Base-by-base conservation (phyloP, 345 rosid species). In the Eucalyptus coolabah region DNA sequence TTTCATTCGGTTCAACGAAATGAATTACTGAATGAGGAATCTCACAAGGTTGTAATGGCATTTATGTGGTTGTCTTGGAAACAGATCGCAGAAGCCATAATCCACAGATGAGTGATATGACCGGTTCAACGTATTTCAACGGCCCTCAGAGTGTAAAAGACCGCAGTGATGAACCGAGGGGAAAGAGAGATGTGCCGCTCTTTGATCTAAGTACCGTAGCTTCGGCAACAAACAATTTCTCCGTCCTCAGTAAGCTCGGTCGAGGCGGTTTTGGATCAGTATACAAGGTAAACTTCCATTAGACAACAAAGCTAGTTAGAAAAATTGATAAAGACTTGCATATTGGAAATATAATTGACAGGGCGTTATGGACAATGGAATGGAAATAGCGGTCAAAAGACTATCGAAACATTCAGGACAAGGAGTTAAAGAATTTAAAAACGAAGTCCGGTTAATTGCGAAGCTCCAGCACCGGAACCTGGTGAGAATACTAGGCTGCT, bases 251-350 rank as follows among this genome's bases (percentile, higher is more conserved):
- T 67, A 91, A 87, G 89, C 86, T 92, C 2, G 95, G 95, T 40
- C 89, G 88, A 50, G 94, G 94, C 30, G 94, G 94, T 32, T 93
- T 91, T 89, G 94, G 94, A 19, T 24, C 91, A 12, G 93, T 93
- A 7, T 90, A 91, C 87, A 92, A 89, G 95, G 95, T 92, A 88
- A 37, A 49, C 12, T 72, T 72, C 63, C 21, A n/a, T 15, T 88
- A 30, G 37, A 53, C n/a, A 45, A 88, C 34, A 18, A 12, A 34
- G n/a, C 30, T 21, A 42, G 21, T 42, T 45, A 54, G 34, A 87
- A 21, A 14, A 56, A 30, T 18, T 37, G 34, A 65, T 15, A 28
- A 3, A 44, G 24, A 44, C 53, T 42, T 24, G 28, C 69, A 45
- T 5, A 6, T 69, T 7, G 40, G 34, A 32, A 47, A 49, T 34